Evolutionary conservation across 2,329 filamentous ascomycete species (phyloP).

Genomic region (Nectriaceae sp.): DNA sequence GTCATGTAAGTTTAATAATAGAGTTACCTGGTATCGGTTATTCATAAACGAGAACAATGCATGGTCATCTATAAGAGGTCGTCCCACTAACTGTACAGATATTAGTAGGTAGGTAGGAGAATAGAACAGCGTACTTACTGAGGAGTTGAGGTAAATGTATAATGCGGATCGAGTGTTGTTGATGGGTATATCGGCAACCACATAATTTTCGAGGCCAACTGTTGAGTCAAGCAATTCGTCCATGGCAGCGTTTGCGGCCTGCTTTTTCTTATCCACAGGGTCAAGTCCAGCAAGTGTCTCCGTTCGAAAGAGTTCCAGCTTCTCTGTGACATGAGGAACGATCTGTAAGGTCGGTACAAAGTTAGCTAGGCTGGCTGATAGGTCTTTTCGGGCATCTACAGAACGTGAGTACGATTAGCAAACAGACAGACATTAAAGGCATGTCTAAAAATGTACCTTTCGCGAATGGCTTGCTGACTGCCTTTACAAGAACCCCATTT

Average conservation of each 20-base stretch:
- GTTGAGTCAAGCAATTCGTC: constrained; percentile 60
- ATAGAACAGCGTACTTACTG: constrained; percentile 51
- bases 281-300: constrained; percentile 58
- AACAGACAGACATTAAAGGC: neutral
- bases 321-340: constrained; percentile 53
- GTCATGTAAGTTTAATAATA: neutral
- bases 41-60: constrained; percentile 78
- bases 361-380: constrained; percentile 52
- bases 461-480: constrained; percentile 53
- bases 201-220: constrained; percentile 56
- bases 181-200: constrained; percentile 65
- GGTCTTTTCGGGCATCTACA: constrained; percentile 47
- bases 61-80: constrained; percentile 81
- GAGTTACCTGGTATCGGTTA: constrained; percentile 75
- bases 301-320: constrained; percentile 59
- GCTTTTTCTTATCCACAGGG: constrained; percentile 54
- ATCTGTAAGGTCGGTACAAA: constrained; percentile 62
- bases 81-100: constrained; percentile 66
- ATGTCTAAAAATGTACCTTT: constrained; percentile 46
- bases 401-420: neutral
- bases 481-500: constrained; percentile 55
- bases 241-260: constrained; percentile 49
- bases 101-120: neutral
- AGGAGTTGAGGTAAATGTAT: constrained; percentile 82
- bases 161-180: constrained; percentile 79